Conservation (phyloP, 441 rosid genomes). For the Cnidoscolus chayamansa region DNA sequence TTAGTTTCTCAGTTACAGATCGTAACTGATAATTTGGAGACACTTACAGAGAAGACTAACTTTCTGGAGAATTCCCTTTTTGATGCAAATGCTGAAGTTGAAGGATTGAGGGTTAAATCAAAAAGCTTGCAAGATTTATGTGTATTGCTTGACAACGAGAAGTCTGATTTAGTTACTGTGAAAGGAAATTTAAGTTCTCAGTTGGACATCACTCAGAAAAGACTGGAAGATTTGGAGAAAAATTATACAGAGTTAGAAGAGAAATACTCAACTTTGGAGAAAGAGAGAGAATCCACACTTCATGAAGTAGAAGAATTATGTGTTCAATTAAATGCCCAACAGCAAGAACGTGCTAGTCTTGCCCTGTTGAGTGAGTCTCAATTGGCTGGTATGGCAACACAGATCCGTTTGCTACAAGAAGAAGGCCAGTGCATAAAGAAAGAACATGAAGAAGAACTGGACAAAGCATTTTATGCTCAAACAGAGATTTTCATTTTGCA, state of each 20-base stretch:
- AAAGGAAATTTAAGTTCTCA: slow-evolving; percentile 53
- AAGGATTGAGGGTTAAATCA: slow-evolving; percentile 47
- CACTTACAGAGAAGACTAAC: slow-evolving; percentile 60
- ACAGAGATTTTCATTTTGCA: slow-evolving; percentile 66
- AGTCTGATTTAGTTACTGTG: slow-evolving; percentile 44
- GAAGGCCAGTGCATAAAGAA: slow-evolving; percentile 52
- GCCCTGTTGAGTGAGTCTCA: slow-evolving; percentile 38
- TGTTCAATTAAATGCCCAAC: slow-evolving; percentile 45
- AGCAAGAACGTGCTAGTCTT: slow-evolving; percentile 49
- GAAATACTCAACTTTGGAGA: slow-evolving; percentile 44
- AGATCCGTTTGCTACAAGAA: slow-evolving; percentile 49
- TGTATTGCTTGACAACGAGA: slow-evolving; percentile 56
- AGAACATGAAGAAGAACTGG: slow-evolving; percentile 59
- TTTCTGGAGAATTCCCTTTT: slow-evolving; percentile 62
- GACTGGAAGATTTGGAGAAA: slow-evolving; percentile 47
- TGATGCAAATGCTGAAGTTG: slow-evolving; percentile 72
- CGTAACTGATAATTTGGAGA: slow-evolving; percentile 48
- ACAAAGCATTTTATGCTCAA: slow-evolving; percentile 54
- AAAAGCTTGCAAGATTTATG: slow-evolving; percentile 60
- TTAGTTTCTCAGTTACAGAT: slow-evolving; percentile 55
- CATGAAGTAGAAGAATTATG: slow-evolving; percentile 50
- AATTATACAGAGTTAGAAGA: slow-evolving; percentile 46
- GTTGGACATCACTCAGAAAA: slow-evolving; percentile 49
- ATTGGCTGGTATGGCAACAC: slow-evolving; percentile 52
- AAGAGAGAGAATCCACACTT: slow-evolving; percentile 55